These are phyloP conservation scores for Glycine tomentella DNA, from an alignment of 306 rosid genomes.

Conservation along the genomic window DNA sequence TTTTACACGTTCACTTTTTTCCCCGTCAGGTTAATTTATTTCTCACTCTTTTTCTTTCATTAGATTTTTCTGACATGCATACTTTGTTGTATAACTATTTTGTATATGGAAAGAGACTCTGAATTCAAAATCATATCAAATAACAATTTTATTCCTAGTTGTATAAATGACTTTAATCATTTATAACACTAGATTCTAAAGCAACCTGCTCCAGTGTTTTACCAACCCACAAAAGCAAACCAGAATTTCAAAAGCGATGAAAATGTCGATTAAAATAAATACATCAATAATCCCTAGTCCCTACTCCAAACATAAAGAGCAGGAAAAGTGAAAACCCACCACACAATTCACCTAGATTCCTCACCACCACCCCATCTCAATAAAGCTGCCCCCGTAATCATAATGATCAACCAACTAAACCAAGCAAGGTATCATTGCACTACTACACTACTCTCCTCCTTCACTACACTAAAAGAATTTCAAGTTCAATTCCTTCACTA, in stretches of 20 bases:
- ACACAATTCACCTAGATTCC: constrained; percentile 71
- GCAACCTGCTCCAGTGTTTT: background rate
- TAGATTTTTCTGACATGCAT: no score
- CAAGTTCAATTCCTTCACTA: constrained; percentile 41
- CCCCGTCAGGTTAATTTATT: no score
- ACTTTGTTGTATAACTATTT: background rate
- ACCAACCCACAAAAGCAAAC: background rate
- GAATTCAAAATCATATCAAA: no score
- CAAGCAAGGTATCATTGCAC: no score
- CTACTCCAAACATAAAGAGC: constrained; percentile 39
- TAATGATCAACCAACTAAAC: constrained; percentile 49
- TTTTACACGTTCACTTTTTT: no score
- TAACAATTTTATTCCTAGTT: no score
- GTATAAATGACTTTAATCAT: background rate
- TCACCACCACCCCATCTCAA: constrained; percentile 46
- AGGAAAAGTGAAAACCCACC: constrained; percentile 57
- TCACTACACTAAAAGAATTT: no score
- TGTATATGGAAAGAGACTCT: no score
- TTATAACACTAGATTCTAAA: background rate
- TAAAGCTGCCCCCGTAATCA: constrained; percentile 51
- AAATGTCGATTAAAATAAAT: no score
- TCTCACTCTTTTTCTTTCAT: no score
- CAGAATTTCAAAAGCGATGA: constrained; percentile 50
- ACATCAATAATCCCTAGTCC: no score
- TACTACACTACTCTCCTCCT: no score